Evolutionary conservation across 2,329 filamentous ascomycete genomes (phyloP).

Genomic region (Aphanocladium album): DNA sequence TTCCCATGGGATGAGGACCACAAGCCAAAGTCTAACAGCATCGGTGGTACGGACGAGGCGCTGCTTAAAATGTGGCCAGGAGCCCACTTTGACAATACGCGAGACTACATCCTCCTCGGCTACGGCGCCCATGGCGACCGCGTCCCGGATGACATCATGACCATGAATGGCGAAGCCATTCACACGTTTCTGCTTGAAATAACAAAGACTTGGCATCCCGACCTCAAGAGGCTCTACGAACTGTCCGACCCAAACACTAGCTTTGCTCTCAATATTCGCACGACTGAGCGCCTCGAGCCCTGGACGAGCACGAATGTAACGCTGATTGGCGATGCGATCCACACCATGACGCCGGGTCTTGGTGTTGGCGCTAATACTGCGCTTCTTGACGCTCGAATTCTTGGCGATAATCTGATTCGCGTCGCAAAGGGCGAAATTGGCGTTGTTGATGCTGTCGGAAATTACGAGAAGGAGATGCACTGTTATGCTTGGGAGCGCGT

Average conservation of each 20-base stretch:
- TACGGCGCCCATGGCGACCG: constrained; percentile 5
- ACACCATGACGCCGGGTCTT: constrained; percentile 20
- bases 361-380: constrained; percentile 19
- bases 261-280: constrained; percentile 14
- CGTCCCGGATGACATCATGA: constrained; percentile 6
- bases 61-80: constrained; percentile 14
- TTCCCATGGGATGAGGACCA: constrained; percentile 15
- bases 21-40: background rate
- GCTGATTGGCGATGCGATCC: constrained; percentile 21
- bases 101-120: constrained; percentile 15
- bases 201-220: constrained; percentile 12
- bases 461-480: constrained; percentile 15
- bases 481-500: constrained; percentile 15
- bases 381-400: constrained; percentile 17
- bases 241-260: constrained; percentile 13
- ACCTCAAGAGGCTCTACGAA: constrained; percentile 8
- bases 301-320: constrained; percentile 15
- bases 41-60: constrained; percentile 11
- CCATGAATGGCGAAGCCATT: constrained; percentile 9
- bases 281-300: constrained; percentile 13
- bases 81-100: constrained; percentile 15
- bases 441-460: constrained; percentile 4
- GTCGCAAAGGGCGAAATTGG: background rate
- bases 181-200: constrained; percentile 4
- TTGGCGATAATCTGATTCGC: constrained; percentile 5